phyloP scores from a whole-genome alignment of 2,329 filamentous ascomycete genomes.

The Whalleya microplaca region DNA sequence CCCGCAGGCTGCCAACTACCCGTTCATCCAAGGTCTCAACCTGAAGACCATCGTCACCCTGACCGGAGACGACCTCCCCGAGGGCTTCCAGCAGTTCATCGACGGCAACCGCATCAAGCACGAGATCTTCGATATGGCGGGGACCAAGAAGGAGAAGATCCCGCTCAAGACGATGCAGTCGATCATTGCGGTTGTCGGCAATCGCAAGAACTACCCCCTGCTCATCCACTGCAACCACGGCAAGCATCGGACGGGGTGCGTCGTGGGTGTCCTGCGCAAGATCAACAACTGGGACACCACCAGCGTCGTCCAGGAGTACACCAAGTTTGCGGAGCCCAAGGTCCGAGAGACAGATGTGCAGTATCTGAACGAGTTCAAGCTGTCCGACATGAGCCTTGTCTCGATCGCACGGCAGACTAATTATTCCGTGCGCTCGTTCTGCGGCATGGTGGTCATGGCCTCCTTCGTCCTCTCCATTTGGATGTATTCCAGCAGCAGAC shows the following conservation, averaged over 20 bases:
- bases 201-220: slow-evolving; percentile 76
- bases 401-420: background rate
- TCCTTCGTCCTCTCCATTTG: slow-evolving; percentile 22
- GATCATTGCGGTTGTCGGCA: slow-evolving; percentile 72
- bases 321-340: slow-evolving; percentile 64
- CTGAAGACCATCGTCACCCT: slow-evolving; percentile 80
- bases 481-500: slow-evolving; percentile 15
- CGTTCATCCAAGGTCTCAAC: slow-evolving; percentile 67
- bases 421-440: slow-evolving; percentile 15
- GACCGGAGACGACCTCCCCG: slow-evolving; percentile 63
- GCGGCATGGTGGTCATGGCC: slow-evolving; percentile 20
- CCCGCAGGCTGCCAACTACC: slow-evolving; percentile 71
- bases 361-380: slow-evolving; percentile 58
- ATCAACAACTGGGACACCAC: slow-evolving; percentile 68
- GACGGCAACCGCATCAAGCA: slow-evolving; percentile 69
- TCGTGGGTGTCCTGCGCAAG: slow-evolving; percentile 79
- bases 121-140: slow-evolving; percentile 74
- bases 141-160: slow-evolving; percentile 84
- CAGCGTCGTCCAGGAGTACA: slow-evolving; percentile 73
- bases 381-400: slow-evolving; percentile 37
- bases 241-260: slow-evolving; percentile 89
- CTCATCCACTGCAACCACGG: slow-evolving; percentile 94
- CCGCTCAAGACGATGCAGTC: slow-evolving; percentile 68
- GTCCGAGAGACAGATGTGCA: slow-evolving; percentile 62
- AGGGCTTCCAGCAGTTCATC: slow-evolving; percentile 65